Evolutionary conservation across 2,329 filamentous ascomycete species (phyloP), one percentile per base, ranked within the genome.

Genomic region (Teratosphaeria nubilosa): DNA sequence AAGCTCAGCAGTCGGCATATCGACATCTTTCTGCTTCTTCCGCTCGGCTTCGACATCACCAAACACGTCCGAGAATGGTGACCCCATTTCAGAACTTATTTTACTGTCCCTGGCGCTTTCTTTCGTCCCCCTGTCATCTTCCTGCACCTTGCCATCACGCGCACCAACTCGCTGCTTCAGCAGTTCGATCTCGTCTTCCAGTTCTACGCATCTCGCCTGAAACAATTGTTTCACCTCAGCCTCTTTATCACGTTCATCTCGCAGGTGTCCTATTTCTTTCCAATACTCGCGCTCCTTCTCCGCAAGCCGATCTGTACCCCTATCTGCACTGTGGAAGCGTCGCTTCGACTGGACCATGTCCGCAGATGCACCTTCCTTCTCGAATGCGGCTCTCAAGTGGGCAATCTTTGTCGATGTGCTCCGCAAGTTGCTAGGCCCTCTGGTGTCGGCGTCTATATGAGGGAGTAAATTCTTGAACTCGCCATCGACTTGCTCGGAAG

Each of bases 361-460:
- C 14, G 51, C n/a, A 34, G 27, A 37, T 14, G 59, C 56, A 16
- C 57, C 41, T 30, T 60, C 56, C 27, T 64, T 62, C 58, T 69
- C 67, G 56, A 69, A 69, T 11, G 66, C 63, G 10, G 65, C 65
- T 37, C 65, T 60, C 48, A 69, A 56, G 53, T 60, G 65, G n/a
- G 67, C 67, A n/a, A 69, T 67, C 51, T 67, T 68, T 10, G 65
- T 64, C 30, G 61, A 62, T 24, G 62, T 63, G 34, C 63, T 61
- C 27, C 65, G 59, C 13, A 66, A 52, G 52, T 58, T 62, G 41
- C 57, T 22, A 10, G n/a, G 41, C 41, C 41, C 9, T 48, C 10
- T n/a, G 9, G 41, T 10, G 37, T 45, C 37, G 11, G 37, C 37
- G 37, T 45, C 16, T 45, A 45, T 20, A 16, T 16, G 37, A 16